Conservation (phyloP, 176 grass and related monocot genomes). For the Bothriochloa decipiens region DNA sequence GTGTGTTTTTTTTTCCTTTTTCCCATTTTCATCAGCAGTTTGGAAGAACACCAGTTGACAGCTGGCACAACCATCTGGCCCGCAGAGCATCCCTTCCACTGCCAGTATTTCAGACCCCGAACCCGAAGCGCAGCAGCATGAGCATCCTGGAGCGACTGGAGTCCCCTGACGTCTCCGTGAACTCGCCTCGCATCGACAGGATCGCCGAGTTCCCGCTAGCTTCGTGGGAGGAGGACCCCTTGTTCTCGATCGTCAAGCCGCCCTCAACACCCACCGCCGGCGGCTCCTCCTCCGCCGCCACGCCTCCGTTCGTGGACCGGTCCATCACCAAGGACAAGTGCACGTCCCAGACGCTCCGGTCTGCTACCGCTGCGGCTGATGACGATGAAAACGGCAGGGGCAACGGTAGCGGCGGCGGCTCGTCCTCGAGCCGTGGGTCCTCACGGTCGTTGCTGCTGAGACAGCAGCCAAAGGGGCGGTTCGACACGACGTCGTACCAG, state of each 20-base stretch:
- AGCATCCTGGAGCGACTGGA: conserved; percentile 43
- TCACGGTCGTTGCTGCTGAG: conserved; percentile 35
- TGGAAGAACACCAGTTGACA: conserved; percentile 20
- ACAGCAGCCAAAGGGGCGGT: conserved; percentile 41
- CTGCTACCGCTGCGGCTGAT: not conserved
- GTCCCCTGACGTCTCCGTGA: conserved; percentile 78
- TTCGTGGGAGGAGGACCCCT: conserved; percentile 45
- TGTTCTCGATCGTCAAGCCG: conserved; percentile 32
- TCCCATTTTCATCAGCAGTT: not conserved
- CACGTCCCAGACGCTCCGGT: conserved; percentile 56
- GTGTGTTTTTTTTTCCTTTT: no score
- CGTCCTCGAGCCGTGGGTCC: conserved; percentile 56
- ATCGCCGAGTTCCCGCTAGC: conserved; percentile 81
- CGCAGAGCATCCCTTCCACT: conserved; percentile 59
- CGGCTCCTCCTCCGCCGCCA: conserved; percentile 11
- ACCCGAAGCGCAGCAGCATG: conserved; percentile 39
- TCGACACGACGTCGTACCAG: conserved; percentile 75
- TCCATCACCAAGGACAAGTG: conserved; percentile 90
- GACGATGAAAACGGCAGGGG: conserved; percentile 28
- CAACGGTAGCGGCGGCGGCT: not conserved
- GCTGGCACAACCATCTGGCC: not conserved
- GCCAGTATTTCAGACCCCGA: conserved; percentile 43
- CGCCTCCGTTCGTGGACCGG: conserved; percentile 45
- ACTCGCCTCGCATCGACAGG: conserved; percentile 80
- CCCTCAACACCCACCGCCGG: not conserved